Evolutionary conservation across 2,329 filamentous ascomycete species (phyloP), one percentile per base, ranked within the genome.

Genomic region (Aspergillus ibericus): DNA sequence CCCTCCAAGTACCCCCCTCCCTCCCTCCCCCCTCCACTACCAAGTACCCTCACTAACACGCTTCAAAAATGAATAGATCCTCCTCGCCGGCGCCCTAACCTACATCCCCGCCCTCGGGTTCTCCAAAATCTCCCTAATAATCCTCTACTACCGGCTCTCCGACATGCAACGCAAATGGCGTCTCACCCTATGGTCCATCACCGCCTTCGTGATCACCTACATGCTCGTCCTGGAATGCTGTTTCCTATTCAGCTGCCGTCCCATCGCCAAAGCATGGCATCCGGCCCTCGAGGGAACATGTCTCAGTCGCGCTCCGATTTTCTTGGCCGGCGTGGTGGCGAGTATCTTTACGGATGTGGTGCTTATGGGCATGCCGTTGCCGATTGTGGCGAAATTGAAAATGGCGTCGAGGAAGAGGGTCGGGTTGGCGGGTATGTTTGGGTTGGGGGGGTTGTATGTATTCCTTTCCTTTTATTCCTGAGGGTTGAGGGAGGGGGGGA

Each of bases 81-180:
- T 44, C 36, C 38, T 53, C n/a, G 25, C 38, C 10, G 51, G 51
- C 51, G n/a, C 51, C 12, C 8, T 53, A 40, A 53, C 18, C 13
- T 53, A 53, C 6, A 34, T 53, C 16, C 51, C 51, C 16, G 25
- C 51, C n/a, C 51, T 53, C 12, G 51, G 51, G 12, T 27, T 53
- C 5, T 53, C 51, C 51, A 53, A 53, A 22, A 53, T 53, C 12
- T 36, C 36, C n/a, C 51, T 53, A n/a, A 53, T 53, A 25, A 44
- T 44, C 5, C 51, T 53, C 51, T 53, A 53, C 18, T 53, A 53
- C 40, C 51, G 51, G 5, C 51, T 53, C n/a, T 53, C 51, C 9
- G 51, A 53, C 20, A 53, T 53, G 51, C 51, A 53, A 32, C 51
- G 27, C 3, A 29, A n/a, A 1, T 53, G 51, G 51, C 35, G 36